Evolutionary conservation across 768 basidiomycete genomes (phyloP), one percentile per base, ranked within the genome.

Genomic region (Daedaleopsis sinensis): DNA sequence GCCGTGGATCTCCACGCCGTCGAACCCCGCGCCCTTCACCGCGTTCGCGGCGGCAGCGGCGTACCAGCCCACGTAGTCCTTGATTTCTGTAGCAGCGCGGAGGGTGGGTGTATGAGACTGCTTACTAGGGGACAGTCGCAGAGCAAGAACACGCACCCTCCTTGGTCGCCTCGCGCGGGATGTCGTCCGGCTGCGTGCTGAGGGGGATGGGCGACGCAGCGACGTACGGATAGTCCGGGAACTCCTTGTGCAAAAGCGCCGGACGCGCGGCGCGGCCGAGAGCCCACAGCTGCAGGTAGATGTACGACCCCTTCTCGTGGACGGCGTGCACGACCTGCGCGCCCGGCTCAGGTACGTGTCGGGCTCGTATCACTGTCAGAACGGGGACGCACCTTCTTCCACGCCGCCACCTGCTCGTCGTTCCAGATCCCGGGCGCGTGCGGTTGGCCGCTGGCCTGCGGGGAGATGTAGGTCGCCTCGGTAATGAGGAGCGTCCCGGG

Each of bases 391-490:
- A 82, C 81, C 58, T 70, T 64, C 65, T 81, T 84, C 85, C 85
- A 86, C 0, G 62, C 78, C 7, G 65, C 56, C 19, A 79, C 79
- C 65, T 93, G 89, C n/a, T 80, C 84, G 1, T 79, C 69, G 16
- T 70, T 83, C 77, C 81, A 90, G 57, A 90, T 83, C 1, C 89
- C 90, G 1, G 89, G 89, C 0, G 82, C 78, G 56, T 83, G 71
- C 1, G 57, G 52, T 46, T 74, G 77, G 1, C 84, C 86, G 5
- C 80, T 83, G 0, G 85, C 84, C 15, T 78, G 64, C 1, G 71
- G 68, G 0, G 82, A 79, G 52, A 90, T 80, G 51, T 80, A 74
- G 5, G 84, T 84, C 0, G 77, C 86, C 70, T 89, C 86, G 3
- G 84, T 72, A 53, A 90, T 78, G 49, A 85, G 71, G 13, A 88